phyloP scores from a whole-genome alignment of 441 rosid species.

The Jatropha multifida region DNA sequence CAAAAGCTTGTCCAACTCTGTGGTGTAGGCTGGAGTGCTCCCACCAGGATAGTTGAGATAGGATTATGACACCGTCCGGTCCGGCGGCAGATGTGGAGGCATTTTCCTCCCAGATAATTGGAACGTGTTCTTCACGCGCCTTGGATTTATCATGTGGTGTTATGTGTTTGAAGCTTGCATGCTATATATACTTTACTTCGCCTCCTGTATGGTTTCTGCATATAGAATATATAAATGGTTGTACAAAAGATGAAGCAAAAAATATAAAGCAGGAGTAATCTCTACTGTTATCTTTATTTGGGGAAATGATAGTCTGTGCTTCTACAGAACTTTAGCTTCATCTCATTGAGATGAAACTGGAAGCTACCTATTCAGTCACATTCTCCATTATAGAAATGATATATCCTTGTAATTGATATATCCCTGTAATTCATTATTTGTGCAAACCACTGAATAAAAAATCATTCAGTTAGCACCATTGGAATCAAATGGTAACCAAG shows the following conservation, averaged over 20 bases:
- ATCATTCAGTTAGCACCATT: too few relatives aligned
- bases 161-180: background rate
- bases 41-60: too few relatives aligned
- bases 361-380: background rate
- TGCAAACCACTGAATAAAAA: too few relatives aligned
- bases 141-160: conserved; percentile 4
- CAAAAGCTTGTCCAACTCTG: background rate
- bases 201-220: background rate
- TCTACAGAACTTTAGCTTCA: conserved; percentile 6
- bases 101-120: conserved; percentile 17
- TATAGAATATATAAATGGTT: background rate
- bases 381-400: conserved; percentile 15
- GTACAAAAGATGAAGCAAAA: background rate
- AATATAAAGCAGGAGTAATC: too few relatives aligned
- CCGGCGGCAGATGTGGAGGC: conserved; percentile 16
- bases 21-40: background rate
- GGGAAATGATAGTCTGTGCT: too few relatives aligned
- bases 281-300: too few relatives aligned
- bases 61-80: background rate
- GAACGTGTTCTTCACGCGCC: background rate
- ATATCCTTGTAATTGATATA: background rate
- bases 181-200: background rate
- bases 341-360: conserved; percentile 7
- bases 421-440: too few relatives aligned
- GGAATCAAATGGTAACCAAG: too few relatives aligned